Percentiles rank a stretch among this genome's conserved stretches.
These are phyloP conservation scores for Lotus japonicus DNA, from an alignment of 306 rosid species.

Conservation along the genomic window DNA sequence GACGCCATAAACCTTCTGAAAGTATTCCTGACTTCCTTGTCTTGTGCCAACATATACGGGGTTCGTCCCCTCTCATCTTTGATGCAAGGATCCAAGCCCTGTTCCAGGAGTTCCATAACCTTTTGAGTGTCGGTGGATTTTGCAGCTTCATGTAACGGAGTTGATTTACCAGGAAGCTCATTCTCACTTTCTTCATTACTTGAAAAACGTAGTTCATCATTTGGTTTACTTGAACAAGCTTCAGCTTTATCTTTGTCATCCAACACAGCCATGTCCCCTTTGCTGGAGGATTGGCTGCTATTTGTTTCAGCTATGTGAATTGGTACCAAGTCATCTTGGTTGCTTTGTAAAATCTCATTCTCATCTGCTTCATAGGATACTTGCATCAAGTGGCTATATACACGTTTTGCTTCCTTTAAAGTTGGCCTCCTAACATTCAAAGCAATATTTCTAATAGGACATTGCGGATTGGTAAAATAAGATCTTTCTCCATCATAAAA, in stretches of 20 bases:
- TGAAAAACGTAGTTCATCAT: slow-evolving; percentile 24
- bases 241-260: slow-evolving; percentile 30
- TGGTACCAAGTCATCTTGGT: slow-evolving; percentile 11
- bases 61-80: slow-evolving; percentile 81
- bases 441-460: slow-evolving; percentile 53
- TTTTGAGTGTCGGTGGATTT: slow-evolving; percentile 40
- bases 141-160: slow-evolving; percentile 79
- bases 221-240: slow-evolving; percentile 30
- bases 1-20: slow-evolving; percentile 94
- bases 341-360: slow-evolving; percentile 33
- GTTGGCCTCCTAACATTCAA: slow-evolving; percentile 82
- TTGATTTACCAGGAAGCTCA: slow-evolving; percentile 35
- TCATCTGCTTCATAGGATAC: slow-evolving; percentile 53
- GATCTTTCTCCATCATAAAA: slow-evolving; percentile 70
- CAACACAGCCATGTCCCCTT: slow-evolving; percentile 27
- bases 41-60: slow-evolving; percentile 77
- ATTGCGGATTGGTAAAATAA: slow-evolving; percentile 46
- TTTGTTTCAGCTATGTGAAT: slow-evolving; percentile 20
- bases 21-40: slow-evolving; percentile 79
- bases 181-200: slow-evolving; percentile 57
- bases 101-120: slow-evolving; percentile 77
- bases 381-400: slow-evolving; percentile 67
- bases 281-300: slow-evolving; percentile 14
- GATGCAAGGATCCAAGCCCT: slow-evolving; percentile 75
- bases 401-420: slow-evolving; percentile 68